Evolutionary conservation across 257 asterid genomes (phyloP).

Genomic region (Gentiana straminea): DNA sequence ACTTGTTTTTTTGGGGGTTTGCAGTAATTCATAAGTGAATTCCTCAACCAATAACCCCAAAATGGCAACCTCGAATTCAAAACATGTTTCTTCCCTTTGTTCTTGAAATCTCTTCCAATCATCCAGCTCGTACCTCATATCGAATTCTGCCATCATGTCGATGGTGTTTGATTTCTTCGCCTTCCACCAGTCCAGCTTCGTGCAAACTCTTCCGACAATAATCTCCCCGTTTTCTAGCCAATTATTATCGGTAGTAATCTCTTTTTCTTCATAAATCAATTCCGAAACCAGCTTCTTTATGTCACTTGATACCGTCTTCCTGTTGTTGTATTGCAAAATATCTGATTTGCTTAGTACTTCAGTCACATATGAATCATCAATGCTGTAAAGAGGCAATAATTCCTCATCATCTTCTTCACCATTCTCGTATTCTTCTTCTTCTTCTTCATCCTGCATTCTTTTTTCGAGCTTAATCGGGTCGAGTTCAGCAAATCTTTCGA

Average conservation of each 20-base stretch:
- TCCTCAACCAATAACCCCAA: slow-evolving; percentile 30
- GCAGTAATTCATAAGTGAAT: slow-evolving; percentile 24
- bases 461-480: slow-evolving; percentile 80
- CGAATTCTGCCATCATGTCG: slow-evolving; percentile 54
- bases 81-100: slow-evolving; percentile 31
- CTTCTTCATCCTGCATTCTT: slow-evolving; percentile 36
- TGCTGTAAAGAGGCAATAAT: too few species aligned
- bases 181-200: slow-evolving; percentile 39
- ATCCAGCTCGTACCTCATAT: slow-evolving; percentile 27
- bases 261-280: slow-evolving; percentile 38
- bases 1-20: too few species aligned
- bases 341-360: slow-evolving; percentile 20
- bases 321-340: not conserved
- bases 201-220: slow-evolving; percentile 32
- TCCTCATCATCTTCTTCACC: not conserved
- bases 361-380: slow-evolving; percentile 7
- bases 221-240: slow-evolving; percentile 19
- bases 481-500: slow-evolving; percentile 65
- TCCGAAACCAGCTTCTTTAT: slow-evolving; percentile 52
- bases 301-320: slow-evolving; percentile 24
- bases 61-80: slow-evolving; percentile 39
- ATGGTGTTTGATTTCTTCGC: slow-evolving; percentile 37
- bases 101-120: slow-evolving; percentile 33
- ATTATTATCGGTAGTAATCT: slow-evolving; percentile 10
- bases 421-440: slow-evolving; percentile 9